phyloP scores from a whole-genome alignment of 805 yeast genomes.

The Candida takata region DNA sequence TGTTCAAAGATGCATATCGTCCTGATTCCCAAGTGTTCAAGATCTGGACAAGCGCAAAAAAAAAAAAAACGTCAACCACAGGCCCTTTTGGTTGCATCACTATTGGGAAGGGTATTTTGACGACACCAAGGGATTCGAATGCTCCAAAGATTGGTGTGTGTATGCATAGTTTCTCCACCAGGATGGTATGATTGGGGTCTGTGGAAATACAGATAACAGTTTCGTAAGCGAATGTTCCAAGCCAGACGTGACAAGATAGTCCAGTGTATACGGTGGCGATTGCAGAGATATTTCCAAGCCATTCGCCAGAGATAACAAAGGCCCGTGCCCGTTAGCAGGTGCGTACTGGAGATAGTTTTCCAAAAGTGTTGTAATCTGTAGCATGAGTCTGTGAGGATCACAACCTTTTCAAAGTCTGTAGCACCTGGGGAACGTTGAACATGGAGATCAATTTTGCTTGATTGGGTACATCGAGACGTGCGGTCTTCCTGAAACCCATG shows the following conservation, averaged over 20 bases:
- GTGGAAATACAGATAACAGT: conserved; percentile 39
- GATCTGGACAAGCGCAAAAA: conserved; percentile 40
- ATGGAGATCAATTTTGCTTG: conserved; percentile 8
- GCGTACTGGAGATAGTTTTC: conserved; percentile 8
- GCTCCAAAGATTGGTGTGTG: conserved; percentile 50
- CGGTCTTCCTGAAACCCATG: conserved; percentile 10
- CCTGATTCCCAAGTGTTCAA: conserved; percentile 36
- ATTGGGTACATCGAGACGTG: conserved; percentile 6
- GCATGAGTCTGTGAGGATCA: background rate
- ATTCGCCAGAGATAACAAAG: conserved; percentile 52
- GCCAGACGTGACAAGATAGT: conserved; percentile 38
- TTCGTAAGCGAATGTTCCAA: conserved; percentile 50
- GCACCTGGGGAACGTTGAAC: conserved; percentile 6
- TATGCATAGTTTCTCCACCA: conserved; percentile 63
- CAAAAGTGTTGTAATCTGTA: conserved; percentile 1
- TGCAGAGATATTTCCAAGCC: conserved; percentile 34
- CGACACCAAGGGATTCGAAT: conserved; percentile 19
- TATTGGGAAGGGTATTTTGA: conserved; percentile 41
- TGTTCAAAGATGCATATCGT: conserved; percentile 37
- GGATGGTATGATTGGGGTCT: conserved; percentile 47
- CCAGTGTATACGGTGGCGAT: conserved; percentile 26
- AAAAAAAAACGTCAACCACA: conserved; percentile 37
- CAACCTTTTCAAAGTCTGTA: background rate
- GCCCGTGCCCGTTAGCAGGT: conserved; percentile 50
- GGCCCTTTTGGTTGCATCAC: conserved; percentile 17